Percentiles rank a stretch among this genome's conserved stretches.
These are phyloP conservation scores for Fusarium pilosicola DNA, from an alignment of 2,329 filamentous ascomycete species.

Conservation along the genomic window DNA sequence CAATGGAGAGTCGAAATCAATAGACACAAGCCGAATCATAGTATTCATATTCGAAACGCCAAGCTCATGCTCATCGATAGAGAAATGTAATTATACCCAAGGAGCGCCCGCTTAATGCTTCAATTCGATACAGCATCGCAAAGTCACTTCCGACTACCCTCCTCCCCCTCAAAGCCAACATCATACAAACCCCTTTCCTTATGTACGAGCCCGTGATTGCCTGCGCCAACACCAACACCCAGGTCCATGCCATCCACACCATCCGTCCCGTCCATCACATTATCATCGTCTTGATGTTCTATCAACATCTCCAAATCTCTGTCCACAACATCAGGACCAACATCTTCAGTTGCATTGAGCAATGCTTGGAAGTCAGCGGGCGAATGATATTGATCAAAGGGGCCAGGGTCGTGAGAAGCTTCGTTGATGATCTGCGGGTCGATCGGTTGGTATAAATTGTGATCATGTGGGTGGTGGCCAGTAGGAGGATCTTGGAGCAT, in stretches of 20 bases:
- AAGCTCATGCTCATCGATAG: slow-evolving; percentile 17
- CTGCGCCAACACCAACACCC: slow-evolving; percentile 11
- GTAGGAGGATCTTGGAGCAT: slow-evolving; percentile 47
- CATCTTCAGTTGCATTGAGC: slow-evolving; percentile 59
- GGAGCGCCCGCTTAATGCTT: slow-evolving; percentile 34
- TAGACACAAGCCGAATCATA: background rate
- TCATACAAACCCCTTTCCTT: slow-evolving; percentile 45
- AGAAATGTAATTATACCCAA: slow-evolving; percentile 6
- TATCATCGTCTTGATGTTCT: slow-evolving; percentile 57
- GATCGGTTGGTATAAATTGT: slow-evolving; percentile 62
- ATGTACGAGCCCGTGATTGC: slow-evolving; percentile 28
- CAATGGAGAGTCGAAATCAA: background rate
- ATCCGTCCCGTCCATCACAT: slow-evolving; percentile 27
- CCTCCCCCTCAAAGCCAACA: slow-evolving; percentile 43
- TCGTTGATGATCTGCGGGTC: slow-evolving; percentile 67
- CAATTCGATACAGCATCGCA: background rate
- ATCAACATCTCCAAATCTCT: slow-evolving; percentile 64
- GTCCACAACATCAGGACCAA: slow-evolving; percentile 55
- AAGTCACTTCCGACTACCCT: slow-evolving; percentile 8
- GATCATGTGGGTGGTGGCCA: slow-evolving; percentile 41
- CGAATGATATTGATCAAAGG: slow-evolving; percentile 55
- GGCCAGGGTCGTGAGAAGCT: slow-evolving; percentile 45
- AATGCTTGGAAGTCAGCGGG: slow-evolving; percentile 65
- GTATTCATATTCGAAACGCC: background rate
- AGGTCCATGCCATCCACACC: slow-evolving; percentile 35